A percentile compares a stretch with the other conserved stretches of the same genome.
These are phyloP conservation scores for Corrigiola litoralis DNA, from an alignment of 179 eudicot species.

Conservation along the genomic window DNA sequence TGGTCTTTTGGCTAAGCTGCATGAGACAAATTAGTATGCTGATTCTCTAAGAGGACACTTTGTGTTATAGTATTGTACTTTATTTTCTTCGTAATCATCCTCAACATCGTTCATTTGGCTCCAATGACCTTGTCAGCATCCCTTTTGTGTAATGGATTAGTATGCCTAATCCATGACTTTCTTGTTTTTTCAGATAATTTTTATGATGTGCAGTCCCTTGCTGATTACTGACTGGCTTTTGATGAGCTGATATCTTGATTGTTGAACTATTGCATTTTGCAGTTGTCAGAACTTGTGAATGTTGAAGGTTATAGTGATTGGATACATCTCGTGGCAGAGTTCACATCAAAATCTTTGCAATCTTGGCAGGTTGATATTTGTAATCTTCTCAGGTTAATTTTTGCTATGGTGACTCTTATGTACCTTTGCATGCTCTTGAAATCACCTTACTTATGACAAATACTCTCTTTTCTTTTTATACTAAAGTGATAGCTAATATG, in stretches of 20 bases:
- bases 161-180: background rate
- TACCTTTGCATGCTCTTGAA: background rate
- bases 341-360: slow-evolving; percentile 81
- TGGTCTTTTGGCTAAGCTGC: no score
- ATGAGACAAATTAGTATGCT: no score
- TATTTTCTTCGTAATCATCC: no score
- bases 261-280: slow-evolving; percentile 20
- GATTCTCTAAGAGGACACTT: no score
- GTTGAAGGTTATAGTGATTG: slow-evolving; percentile 91
- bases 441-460: background rate
- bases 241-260: background rate
- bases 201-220: background rate
- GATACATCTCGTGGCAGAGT: slow-evolving; percentile 94
- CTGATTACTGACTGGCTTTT: slow-evolving; percentile 1
- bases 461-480: background rate
- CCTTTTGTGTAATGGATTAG: no score
- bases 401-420: background rate
- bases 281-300: slow-evolving; percentile 93
- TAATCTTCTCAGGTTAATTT: slow-evolving; percentile 78
- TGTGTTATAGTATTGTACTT: no score
- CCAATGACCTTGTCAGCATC: no score
- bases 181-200: background rate
- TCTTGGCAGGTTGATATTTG: slow-evolving; percentile 84
- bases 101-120: no score
- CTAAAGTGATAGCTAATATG: background rate